These are phyloP conservation scores for Aureobasidium sp. DNA, from an alignment of 2,329 filamentous ascomycete species.

Conservation along the genomic window DNA sequence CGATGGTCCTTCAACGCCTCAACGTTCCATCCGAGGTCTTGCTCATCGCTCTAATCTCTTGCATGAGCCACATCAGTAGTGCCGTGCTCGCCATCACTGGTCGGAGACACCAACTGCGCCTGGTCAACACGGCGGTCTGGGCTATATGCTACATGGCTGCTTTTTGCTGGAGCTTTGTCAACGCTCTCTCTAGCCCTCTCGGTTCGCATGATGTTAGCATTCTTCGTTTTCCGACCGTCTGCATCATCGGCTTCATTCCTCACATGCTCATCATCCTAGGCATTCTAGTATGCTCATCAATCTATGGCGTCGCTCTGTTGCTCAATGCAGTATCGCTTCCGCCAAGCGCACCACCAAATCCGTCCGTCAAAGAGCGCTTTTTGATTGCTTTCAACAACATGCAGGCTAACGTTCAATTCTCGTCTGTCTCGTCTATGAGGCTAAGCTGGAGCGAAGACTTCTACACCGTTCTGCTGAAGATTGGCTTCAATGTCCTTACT, in stretches of 20 bases:
- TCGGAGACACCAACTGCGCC: constrained; percentile 69
- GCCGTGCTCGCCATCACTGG: constrained; percentile 75
- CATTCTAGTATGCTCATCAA: constrained; percentile 65
- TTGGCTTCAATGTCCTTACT: constrained; percentile 81
- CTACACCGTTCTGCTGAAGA: constrained; percentile 79
- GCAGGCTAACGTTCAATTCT: constrained; percentile 82
- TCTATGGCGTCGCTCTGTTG: constrained; percentile 70
- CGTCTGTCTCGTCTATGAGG: constrained; percentile 56
- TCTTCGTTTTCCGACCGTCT: constrained; percentile 85
- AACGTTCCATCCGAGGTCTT: constrained; percentile 89
- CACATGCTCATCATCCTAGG: constrained; percentile 81
- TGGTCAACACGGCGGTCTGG: constrained; percentile 84
- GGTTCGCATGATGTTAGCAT: constrained; percentile 52
- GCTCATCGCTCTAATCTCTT: constrained; percentile 77
- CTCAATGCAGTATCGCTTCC: constrained; percentile 66
- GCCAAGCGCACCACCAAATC: constrained; percentile 37
- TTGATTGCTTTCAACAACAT: constrained; percentile 73
- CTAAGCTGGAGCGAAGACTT: constrained; percentile 89
- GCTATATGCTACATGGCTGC: constrained; percentile 82
- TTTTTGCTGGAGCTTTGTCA: constrained; percentile 67
- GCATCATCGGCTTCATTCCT: constrained; percentile 88
- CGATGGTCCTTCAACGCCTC: constrained; percentile 67
- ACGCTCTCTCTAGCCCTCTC: constrained; percentile 38
- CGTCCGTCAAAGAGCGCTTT: constrained; percentile 54
- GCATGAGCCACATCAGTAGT: constrained; percentile 80